These are phyloP conservation scores for Trametes maxima DNA, from an alignment of 768 basidiomycete genomes.

Conservation along the genomic window DNA sequence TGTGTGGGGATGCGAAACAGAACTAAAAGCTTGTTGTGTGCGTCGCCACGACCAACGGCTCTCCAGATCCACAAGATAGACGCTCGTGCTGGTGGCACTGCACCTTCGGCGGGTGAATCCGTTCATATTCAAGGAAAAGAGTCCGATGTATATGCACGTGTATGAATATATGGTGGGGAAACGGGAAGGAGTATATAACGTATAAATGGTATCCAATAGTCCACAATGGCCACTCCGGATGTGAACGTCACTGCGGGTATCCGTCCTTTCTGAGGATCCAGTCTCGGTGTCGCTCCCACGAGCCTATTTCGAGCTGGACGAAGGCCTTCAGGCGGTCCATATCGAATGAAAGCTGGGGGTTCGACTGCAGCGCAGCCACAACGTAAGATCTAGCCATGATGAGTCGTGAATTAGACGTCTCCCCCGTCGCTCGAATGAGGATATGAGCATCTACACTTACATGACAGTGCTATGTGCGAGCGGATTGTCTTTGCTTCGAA, in stretches of 20 bases:
- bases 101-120: too few relatives aligned
- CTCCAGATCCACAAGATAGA: too few relatives aligned
- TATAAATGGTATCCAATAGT: too few relatives aligned
- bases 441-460: constrained; percentile 32
- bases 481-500: constrained; percentile 42
- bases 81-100: too few relatives aligned
- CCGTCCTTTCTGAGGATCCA: constrained; percentile 36
- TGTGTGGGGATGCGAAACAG: too few relatives aligned
- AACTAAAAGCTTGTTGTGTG: too few relatives aligned
- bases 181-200: too few relatives aligned
- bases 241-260: neutral
- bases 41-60: too few relatives aligned
- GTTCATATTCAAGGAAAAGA: too few relatives aligned
- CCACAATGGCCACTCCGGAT: neutral
- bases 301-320: constrained; percentile 42
- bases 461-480: constrained; percentile 51
- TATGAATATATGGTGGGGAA: too few relatives aligned
- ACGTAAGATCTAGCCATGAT: constrained; percentile 43
- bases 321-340: constrained; percentile 38
- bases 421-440: neutral
- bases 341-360: constrained; percentile 41
- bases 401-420: neutral
- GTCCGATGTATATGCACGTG: too few relatives aligned
- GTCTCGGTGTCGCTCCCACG: constrained; percentile 44
- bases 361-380: constrained; percentile 43